Conservation (phyloP, 176 grass and related monocot genomes). For the Urochloa ruziziensis region DNA sequence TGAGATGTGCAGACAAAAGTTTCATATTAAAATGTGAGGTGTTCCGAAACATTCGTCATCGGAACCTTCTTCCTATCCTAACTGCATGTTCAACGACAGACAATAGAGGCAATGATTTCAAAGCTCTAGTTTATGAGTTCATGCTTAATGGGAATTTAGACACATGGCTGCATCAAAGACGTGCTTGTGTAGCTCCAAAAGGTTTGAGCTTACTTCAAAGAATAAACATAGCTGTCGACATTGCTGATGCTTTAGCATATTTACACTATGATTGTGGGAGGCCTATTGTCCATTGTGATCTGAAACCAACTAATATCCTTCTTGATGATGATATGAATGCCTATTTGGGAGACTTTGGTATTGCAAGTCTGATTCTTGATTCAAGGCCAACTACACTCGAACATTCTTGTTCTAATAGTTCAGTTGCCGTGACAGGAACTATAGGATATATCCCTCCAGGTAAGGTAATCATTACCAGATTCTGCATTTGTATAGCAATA, state of each 20-base stretch:
- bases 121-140: constrained; percentile 54
- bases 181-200: background rate
- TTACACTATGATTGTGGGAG: constrained; percentile 24
- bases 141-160: constrained; percentile 59
- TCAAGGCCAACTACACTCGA: too few relatives aligned
- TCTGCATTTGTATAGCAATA: background rate
- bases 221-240: constrained; percentile 24
- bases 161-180: constrained; percentile 37
- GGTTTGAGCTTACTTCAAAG: background rate
- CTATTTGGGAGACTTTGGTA: too few relatives aligned
- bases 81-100: constrained; percentile 38
- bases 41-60: constrained; percentile 39
- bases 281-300: constrained; percentile 43
- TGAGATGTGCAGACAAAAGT: constrained; percentile 18
- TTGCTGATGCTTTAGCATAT: constrained; percentile 41
- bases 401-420: background rate
- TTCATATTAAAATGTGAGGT: constrained; percentile 49
- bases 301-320: constrained; percentile 45
- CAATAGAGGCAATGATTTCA: constrained; percentile 33
- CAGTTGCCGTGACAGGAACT: constrained; percentile 26
- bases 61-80: constrained; percentile 47
- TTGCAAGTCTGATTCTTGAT: too few relatives aligned
- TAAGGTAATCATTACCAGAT: background rate
- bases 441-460: constrained; percentile 65
- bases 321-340: constrained; percentile 41